Evolutionary conservation across 2,329 filamentous ascomycete genomes (phyloP), one percentile per base, ranked within the genome.

Genomic region (Apiospora malaysiana): DNA sequence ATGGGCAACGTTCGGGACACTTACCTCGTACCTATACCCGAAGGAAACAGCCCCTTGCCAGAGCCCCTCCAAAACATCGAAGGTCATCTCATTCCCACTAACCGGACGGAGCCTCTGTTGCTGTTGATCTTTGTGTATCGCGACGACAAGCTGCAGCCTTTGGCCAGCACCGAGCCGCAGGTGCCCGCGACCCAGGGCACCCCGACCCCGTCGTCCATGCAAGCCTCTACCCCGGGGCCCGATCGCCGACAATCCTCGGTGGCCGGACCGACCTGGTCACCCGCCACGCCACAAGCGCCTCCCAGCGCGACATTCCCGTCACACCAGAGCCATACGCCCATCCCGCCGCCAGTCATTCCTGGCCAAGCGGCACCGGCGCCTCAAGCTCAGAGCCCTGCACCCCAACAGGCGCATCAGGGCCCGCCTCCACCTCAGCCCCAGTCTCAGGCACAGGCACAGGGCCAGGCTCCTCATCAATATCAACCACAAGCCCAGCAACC

Each of bases 21-120:
- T 1, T 98, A 98, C 80, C 88, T 98, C 43, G 92, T 98, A 12
- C 95, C 96, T 0, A 89, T 98, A 5, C 89, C 94, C 43, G 87
- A 91, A 6, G 94, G 93, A 37, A 86, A 89, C 37, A 86, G 85
- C 45, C 89, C 88, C 68, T 88, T 95, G 59, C 95, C 96, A 0
- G 93, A 95, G 73, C 97, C 98, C 76, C 90, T 98, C 80, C 89
- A 94, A 72, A 93, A 97, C 77, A 87, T 98, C n/a, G 91, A 94
- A 73, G 92, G 95, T 76, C 95, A 95, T 79, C 89, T 89, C 42
- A 88, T 98, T 43, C 93, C 95, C 63, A 87, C 89, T 71, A 88
- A 88, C 2, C 88, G 93, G 21, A 85, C 90, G 0, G 92, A 97
- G 74, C 90, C 93, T 1, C 90, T 96, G 83, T 84, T 99, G 46